phyloP scores from a whole-genome alignment of 768 basidiomycete species.

The Suillus discolor region DNA sequence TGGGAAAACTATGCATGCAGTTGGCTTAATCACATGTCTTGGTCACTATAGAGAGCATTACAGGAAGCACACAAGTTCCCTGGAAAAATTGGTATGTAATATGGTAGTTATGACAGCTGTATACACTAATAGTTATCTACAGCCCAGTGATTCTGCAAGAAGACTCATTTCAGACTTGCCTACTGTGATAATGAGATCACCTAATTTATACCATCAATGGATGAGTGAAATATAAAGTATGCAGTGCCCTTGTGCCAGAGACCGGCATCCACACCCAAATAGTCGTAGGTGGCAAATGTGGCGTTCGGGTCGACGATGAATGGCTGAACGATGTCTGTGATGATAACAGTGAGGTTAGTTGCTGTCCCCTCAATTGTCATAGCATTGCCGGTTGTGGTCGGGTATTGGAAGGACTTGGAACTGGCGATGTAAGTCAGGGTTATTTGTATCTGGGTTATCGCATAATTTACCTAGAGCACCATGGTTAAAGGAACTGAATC shows the following conservation, averaged over 20 bases:
- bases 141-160: too few species aligned
- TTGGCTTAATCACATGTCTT: too few species aligned
- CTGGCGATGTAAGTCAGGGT: slow-evolving; percentile 14
- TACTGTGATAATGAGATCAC: too few species aligned
- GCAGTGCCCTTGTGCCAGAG: slow-evolving; percentile 24
- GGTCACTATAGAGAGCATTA: too few species aligned
- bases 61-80: too few species aligned
- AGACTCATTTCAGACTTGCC: too few species aligned
- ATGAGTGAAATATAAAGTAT: too few species aligned
- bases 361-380: slow-evolving; percentile 28
- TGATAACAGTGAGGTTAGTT: neutral
- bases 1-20: too few species aligned
- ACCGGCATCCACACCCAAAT: slow-evolving; percentile 25
- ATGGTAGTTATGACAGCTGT: too few species aligned
- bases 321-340: slow-evolving; percentile 17
- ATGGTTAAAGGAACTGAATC: slow-evolving; percentile 26
- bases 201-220: too few species aligned
- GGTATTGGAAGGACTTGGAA: slow-evolving; percentile 31
- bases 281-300: slow-evolving; percentile 11
- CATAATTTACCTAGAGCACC: slow-evolving; percentile 24
- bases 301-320: slow-evolving; percentile 23
- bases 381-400: slow-evolving; percentile 21
- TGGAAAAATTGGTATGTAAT: too few species aligned
- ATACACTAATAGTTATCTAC: too few species aligned
- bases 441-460: neutral